These are phyloP conservation scores for Magnaporthiopsis rhizophila DNA, from an alignment of 2,329 filamentous ascomycete genomes.

Conservation along the genomic window DNA sequence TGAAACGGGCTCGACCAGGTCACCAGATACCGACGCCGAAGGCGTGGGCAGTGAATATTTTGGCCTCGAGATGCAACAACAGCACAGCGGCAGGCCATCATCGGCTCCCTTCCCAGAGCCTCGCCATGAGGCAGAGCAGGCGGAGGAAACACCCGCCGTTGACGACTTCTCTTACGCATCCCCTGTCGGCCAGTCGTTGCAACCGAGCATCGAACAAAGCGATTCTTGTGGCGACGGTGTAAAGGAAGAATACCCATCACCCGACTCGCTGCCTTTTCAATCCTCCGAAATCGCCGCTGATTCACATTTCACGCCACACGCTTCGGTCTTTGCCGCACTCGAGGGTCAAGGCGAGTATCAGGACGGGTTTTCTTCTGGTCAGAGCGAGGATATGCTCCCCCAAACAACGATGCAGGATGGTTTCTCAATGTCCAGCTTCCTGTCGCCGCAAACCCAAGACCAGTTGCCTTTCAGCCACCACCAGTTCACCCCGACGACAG, in stretches of 20 bases:
- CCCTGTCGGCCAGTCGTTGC: background rate
- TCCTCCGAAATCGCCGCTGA: conserved; percentile 7
- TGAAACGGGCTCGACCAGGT: conserved; percentile 23
- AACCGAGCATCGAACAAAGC: background rate
- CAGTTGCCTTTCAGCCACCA: conserved; percentile 1
- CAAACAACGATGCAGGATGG: background rate
- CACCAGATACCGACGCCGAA: conserved; percentile 21
- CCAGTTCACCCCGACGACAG: conserved; percentile 1
- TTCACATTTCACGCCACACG: conserved; percentile 8
- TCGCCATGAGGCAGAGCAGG: background rate
- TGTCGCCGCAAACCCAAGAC: background rate
- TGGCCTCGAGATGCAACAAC: conserved; percentile 21
- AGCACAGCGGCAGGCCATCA: conserved; percentile 25
- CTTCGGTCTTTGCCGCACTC: conserved; percentile 10
- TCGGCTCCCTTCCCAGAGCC: conserved; percentile 25
- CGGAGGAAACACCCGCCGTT: background rate
- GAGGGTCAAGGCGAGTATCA: conserved; percentile 1
- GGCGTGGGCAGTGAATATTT: conserved; percentile 23
- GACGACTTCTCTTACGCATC: conserved; percentile 9
- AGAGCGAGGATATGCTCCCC: background rate
- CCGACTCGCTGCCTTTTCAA: conserved; percentile 14
- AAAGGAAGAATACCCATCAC: conserved; percentile 15
- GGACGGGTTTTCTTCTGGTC: background rate
- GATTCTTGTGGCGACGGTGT: conserved; percentile 4
- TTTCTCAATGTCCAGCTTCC: background rate